Evolutionary conservation across 1,139 yeast genomes (phyloP).

Genomic region (Blastobotrys capitulatus): DNA sequence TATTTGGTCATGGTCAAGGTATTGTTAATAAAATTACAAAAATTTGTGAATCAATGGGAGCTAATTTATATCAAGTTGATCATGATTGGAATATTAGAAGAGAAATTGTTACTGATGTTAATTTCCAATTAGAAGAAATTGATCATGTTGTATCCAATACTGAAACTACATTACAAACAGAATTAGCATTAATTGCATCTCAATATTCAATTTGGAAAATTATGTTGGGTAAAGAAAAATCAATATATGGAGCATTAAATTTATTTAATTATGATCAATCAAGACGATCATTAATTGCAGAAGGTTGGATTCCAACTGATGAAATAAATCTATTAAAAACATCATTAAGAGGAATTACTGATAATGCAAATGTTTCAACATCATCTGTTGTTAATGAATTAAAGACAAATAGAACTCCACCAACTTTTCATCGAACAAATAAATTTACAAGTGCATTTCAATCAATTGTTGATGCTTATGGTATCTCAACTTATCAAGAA

Average conservation of each 20-base stretch:
- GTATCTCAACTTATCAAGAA: conserved; percentile 89
- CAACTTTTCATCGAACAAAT: conserved; percentile 87
- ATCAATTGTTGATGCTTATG: conserved; percentile 90
- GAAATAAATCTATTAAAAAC: conserved; percentile 46
- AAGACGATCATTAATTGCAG: conserved; percentile 89
- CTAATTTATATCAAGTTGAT: conserved; percentile 62
- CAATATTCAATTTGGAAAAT: conserved; percentile 72
- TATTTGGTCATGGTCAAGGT: conserved; percentile 83
- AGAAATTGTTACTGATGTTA: conserved; percentile 53
- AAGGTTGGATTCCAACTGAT: conserved; percentile 85
- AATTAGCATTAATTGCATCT: conserved; percentile 70
- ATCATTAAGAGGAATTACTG: conserved; percentile 54
- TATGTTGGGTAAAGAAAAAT: conserved; percentile 61
- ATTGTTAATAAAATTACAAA: conserved; percentile 62
- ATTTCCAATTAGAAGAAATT: conserved; percentile 55
- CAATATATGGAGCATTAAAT: conserved; percentile 71
- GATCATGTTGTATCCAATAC: conserved; percentile 69
- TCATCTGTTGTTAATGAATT: conserved; percentile 80
- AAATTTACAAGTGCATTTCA: conserved; percentile 92
- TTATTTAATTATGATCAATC: conserved; percentile 80
- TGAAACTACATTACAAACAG: conserved; percentile 63
- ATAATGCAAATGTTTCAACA: conserved; percentile 50
- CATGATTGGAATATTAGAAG: conserved; percentile 53
- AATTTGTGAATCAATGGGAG: conserved; percentile 82
- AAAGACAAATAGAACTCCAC: conserved; percentile 79